phyloP scores from a whole-genome alignment of 2,329 filamentous ascomycete species.

The Gremmenia infestans region DNA sequence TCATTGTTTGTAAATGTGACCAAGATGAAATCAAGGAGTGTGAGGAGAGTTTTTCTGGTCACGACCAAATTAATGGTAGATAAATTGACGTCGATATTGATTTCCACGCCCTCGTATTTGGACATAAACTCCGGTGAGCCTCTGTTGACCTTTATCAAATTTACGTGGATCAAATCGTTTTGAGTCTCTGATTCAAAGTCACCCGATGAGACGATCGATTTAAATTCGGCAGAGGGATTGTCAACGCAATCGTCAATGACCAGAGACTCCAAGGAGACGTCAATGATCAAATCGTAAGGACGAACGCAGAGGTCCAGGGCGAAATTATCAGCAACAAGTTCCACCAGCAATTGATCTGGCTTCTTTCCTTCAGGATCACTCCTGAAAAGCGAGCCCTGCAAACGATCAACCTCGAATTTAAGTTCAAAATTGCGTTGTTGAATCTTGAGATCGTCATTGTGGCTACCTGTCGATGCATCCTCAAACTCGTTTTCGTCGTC shows the following conservation, averaged over 20 bases:
- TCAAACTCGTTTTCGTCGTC: constrained; percentile 54
- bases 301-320: constrained; percentile 82
- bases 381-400: constrained; percentile 87
- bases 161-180: constrained; percentile 79
- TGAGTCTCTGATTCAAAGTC: constrained; percentile 68
- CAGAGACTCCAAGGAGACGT: constrained; percentile 81
- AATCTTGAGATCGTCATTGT: constrained; percentile 58
- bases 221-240: constrained; percentile 83
- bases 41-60: constrained; percentile 86
- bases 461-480: constrained; percentile 56
- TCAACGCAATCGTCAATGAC: constrained; percentile 94
- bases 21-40: constrained; percentile 88
- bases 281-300: constrained; percentile 87
- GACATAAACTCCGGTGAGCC: constrained; percentile 90
- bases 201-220: constrained; percentile 89
- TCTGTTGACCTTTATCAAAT: constrained; percentile 83
- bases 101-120: constrained; percentile 88
- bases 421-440: constrained; percentile 93
- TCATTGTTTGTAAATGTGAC: constrained; percentile 75
- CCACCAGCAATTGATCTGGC: constrained; percentile 78
- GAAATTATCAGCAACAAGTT: constrained; percentile 86
- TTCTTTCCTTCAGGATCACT: constrained; percentile 74
- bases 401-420: constrained; percentile 89
- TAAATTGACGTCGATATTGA: constrained; percentile 82
- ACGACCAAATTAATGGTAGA: constrained; percentile 96